Percentiles rank a stretch among this genome's conserved stretches.
Conservation (phyloP, 345 rosid genomes). For the Acer yangbiense region DNA sequence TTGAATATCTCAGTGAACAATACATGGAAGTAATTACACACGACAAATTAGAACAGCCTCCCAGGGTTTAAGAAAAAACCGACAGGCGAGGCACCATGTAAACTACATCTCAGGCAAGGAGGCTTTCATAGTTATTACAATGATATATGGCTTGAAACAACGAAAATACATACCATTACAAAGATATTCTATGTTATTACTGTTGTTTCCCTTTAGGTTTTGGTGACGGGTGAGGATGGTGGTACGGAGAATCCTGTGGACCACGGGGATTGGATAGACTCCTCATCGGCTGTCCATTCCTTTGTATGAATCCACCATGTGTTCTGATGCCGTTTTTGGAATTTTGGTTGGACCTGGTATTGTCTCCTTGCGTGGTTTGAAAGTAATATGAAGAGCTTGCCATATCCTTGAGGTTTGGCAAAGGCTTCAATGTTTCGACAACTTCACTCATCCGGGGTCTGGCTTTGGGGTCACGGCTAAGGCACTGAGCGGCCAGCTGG, state of each 20-base stretch:
- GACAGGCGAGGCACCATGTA: neutral
- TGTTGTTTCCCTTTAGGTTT: conserved; percentile 61
- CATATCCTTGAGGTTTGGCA: conserved; percentile 87
- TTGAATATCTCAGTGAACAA: conserved; percentile 8
- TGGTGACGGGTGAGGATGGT: conserved; percentile 57
- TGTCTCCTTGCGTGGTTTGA: conserved; percentile 55
- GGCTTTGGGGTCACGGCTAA: conserved; percentile 87
- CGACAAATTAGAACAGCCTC: conserved; percentile 14
- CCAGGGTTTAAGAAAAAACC: conserved; percentile 1
- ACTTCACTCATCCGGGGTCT: conserved; percentile 95
- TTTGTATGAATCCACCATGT: conserved; percentile 62
- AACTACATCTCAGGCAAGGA: conserved; percentile 1
- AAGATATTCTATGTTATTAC: conserved; percentile 23
- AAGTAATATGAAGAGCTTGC: conserved; percentile 80
- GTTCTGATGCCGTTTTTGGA: conserved; percentile 55
- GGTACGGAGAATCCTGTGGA: conserved; percentile 62
- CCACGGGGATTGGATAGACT: conserved; percentile 62
- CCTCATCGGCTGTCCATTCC: conserved; percentile 77
- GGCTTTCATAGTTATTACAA: conserved; percentile 6
- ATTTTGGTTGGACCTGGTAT: conserved; percentile 24
- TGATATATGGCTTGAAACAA: neutral
- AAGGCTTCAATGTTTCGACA: conserved; percentile 66
- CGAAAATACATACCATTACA: conserved; percentile 5
- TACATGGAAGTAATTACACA: conserved; percentile 12
- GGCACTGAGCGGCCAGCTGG: conserved; percentile 82